Evolutionary conservation across 768 basidiomycete genomes (phyloP).

Genomic region (Grammothele lineata): DNA sequence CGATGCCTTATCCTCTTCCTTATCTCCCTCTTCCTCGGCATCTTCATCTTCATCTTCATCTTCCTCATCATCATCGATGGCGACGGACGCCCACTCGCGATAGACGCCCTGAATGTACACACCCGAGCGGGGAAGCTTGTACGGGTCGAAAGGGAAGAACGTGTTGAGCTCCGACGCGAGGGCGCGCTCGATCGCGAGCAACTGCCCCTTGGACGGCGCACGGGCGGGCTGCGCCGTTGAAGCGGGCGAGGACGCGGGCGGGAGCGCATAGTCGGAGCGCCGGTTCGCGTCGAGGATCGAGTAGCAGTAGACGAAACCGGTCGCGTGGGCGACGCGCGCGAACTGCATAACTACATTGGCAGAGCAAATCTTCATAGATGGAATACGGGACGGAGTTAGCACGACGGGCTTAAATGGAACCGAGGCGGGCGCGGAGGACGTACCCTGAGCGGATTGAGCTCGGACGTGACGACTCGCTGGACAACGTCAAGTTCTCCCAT

Average conservation of each 20-base stretch:
- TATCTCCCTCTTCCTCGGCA: conserved; percentile 49
- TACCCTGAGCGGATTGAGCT: conserved; percentile 89
- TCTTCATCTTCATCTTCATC: conserved; percentile 65
- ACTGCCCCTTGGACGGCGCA: conserved; percentile 8
- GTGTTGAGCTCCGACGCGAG: conserved; percentile 73
- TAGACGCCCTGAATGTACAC: conserved; percentile 80
- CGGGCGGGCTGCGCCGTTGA: background rate
- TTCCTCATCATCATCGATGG: conserved; percentile 62
- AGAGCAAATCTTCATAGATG: conserved; percentile 67
- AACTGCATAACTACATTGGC: conserved; percentile 90
- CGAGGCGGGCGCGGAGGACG: conserved; percentile 7
- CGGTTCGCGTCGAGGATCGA: conserved; percentile 88
- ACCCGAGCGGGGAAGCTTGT: conserved; percentile 77
- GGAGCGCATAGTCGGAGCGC: conserved; percentile 47
- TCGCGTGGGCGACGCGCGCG: conserved; percentile 86
- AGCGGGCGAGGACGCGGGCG: conserved; percentile 19
- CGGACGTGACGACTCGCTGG: conserved; percentile 74
- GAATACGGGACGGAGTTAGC: background rate
- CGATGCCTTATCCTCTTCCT: conserved; percentile 29
- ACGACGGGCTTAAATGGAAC: background rate
- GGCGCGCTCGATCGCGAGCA: conserved; percentile 29
- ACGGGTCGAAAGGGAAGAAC: conserved; percentile 99
- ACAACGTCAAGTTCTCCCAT: conserved; percentile 75
- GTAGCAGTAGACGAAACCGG: conserved; percentile 91
- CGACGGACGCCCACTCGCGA: conserved; percentile 85